Evolutionary conservation across 2,329 filamentous ascomycete species (phyloP), one percentile per base, ranked within the genome.

Genomic region (Graphilbum ipis-grandicollis): DNA sequence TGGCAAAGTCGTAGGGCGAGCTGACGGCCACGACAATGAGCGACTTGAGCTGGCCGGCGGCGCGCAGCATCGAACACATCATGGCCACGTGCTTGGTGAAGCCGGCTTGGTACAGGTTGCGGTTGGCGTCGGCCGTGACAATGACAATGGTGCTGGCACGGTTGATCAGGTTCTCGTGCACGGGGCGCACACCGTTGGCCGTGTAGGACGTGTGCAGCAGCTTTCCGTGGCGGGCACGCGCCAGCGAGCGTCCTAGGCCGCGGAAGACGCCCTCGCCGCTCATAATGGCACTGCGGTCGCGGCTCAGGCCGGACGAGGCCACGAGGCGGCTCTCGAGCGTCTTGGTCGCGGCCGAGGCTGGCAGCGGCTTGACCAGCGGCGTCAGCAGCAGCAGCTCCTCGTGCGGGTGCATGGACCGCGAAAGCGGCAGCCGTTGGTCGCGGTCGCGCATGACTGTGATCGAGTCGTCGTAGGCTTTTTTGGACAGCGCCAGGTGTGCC

Each of bases 21-120:
- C 85, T 93, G 46, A 93, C 86, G 1, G 88, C 81, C 8, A 94
- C 79, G 4, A 94, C 88, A 19, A 94, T 76, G 28, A 94, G 60
- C 1, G 86, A 82, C 56, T 93, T 94, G 54, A 90, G 82, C 50
- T 85, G 80, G 2, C 80, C 80, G 13, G 70, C 71, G 7, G 77
- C 74, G 7, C 75, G 72, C 39, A 84, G 68, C 71, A 85, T 79
- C 18, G 81, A 83, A 57, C 86, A 94, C 57, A 94, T 88, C 79
- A 93, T 90, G 12, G 86, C 79, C 9, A 94, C 82, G 46, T 96
- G 88, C 53, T 94, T 96, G 2, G 88, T 88, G 52, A 96, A 96
- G 0, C 85, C 85, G 35, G 84, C 75, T 53, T 96, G 88, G 51
- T 94, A 96, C 13, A 93, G 60, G 50, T 96, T 94, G 30, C 86